These are phyloP conservation scores for Russula earlei DNA, from an alignment of 768 basidiomycete genomes.

Conservation along the genomic window DNA sequence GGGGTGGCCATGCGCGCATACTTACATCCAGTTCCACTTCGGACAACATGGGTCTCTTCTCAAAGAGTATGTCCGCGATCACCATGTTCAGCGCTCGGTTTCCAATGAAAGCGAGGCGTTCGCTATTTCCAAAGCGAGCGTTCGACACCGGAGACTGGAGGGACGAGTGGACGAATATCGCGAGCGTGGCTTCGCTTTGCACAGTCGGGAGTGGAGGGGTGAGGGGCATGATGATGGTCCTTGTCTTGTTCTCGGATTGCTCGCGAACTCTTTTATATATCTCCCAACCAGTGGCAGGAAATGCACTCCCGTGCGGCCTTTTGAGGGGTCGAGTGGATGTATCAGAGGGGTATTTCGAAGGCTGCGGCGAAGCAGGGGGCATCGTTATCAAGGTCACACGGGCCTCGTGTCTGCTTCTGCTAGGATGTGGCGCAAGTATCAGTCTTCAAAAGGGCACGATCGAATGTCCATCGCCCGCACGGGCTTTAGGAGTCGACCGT, in stretches of 20 bases:
- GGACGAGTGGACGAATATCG: conserved; percentile 63
- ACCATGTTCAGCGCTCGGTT: conserved; percentile 37
- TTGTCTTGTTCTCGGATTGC: neutral
- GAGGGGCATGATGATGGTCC: conserved; percentile 3
- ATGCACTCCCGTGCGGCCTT: neutral
- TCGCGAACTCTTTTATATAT: neutral
- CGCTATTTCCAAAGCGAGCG: conserved; percentile 44
- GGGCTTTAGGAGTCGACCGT: neutral
- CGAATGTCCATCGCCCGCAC: neutral
- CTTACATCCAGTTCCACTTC: conserved; percentile 45
- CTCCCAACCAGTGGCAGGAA: neutral
- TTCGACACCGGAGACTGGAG: conserved; percentile 32
- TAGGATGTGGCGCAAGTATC: neutral
- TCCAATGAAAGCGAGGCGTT: conserved; percentile 46
- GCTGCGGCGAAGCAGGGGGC: neutral
- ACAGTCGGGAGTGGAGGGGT: conserved; percentile 9
- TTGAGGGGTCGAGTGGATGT: neutral
- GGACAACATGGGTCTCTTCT: conserved; percentile 40
- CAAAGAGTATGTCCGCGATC: conserved; percentile 40
- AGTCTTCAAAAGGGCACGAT: neutral
- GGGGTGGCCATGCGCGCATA: neutral
- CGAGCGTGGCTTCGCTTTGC: conserved; percentile 30
- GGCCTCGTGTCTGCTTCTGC: conserved; percentile 8
- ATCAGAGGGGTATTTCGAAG: neutral
- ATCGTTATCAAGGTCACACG: conserved; percentile 8